Percentiles rank a stretch among this genome's conserved stretches.
Conservation (phyloP, 371 early-diverging fungal species). For the Entomophthora muscae region DNA sequence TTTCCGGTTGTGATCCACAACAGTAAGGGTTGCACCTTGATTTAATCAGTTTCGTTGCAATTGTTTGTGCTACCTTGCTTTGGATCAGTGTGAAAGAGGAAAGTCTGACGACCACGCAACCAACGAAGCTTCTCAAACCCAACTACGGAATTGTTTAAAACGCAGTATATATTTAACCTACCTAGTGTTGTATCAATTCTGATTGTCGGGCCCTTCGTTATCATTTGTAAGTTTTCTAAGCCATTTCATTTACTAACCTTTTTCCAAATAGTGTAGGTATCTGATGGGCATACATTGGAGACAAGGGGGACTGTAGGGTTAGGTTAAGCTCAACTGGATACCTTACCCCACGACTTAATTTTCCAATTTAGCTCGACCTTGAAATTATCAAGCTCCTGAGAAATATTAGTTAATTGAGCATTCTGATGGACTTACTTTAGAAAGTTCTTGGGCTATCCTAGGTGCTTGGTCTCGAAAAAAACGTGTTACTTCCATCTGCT, state of each 20-base stretch:
- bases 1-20: neutral
- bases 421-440: neutral
- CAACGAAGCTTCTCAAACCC: constrained; percentile 4
- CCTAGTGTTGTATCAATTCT: constrained; percentile 5
- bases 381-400: neutral
- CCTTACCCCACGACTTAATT: constrained; percentile 1
- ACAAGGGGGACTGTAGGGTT: constrained; percentile 2
- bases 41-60: neutral
- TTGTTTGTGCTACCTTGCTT: neutral
- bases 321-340: neutral
- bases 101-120: neutral
- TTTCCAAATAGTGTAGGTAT: neutral
- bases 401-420: neutral
- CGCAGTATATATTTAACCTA: neutral
- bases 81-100: neutral
- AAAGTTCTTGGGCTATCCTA: neutral
- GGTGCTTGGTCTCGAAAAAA: neutral
- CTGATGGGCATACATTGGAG: neutral
- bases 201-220: neutral
- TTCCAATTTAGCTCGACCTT: neutral
- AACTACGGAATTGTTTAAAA: neutral
- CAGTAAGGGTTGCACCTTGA: neutral
- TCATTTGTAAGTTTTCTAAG: neutral
- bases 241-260: neutral
- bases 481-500: neutral